These are phyloP conservation scores for Didymella glomerata DNA, from an alignment of 2,329 filamentous ascomycete species.

Conservation along the genomic window DNA sequence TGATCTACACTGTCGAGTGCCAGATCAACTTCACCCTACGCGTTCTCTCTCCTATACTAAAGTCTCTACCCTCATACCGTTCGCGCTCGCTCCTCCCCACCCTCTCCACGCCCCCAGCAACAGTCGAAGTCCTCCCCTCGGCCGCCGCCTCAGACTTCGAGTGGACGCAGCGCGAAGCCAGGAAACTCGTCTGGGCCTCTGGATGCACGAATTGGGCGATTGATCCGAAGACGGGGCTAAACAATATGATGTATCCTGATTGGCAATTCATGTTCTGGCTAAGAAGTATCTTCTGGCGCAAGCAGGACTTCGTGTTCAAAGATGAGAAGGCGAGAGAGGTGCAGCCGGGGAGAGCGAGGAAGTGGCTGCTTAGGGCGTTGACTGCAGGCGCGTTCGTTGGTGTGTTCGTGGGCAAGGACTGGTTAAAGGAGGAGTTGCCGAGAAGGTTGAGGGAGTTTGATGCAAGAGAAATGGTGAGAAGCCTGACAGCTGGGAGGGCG, in stretches of 20 bases:
- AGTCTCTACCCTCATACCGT: slow-evolving; percentile 39
- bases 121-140: slow-evolving; percentile 50
- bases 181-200: slow-evolving; percentile 58
- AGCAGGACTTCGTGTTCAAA: slow-evolving; percentile 51
- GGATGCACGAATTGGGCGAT: slow-evolving; percentile 64
- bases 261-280: slow-evolving; percentile 62
- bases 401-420: slow-evolving; percentile 27
- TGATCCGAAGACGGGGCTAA: slow-evolving; percentile 57
- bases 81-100: slow-evolving; percentile 33
- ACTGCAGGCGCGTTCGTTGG: slow-evolving; percentile 24
- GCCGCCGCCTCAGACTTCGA: slow-evolving; percentile 49
- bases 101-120: slow-evolving; percentile 30
- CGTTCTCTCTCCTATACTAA: slow-evolving; percentile 55
- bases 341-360: slow-evolving; percentile 22
- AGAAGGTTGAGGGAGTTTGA: slow-evolving; percentile 22
- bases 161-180: slow-evolving; percentile 55
- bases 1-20: slow-evolving; percentile 62
- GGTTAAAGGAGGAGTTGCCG: slow-evolving; percentile 26
- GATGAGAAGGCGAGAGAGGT: slow-evolving; percentile 35
- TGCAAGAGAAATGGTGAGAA: slow-evolving; percentile 13
- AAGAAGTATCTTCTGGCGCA: slow-evolving; percentile 57
- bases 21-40: slow-evolving; percentile 60
- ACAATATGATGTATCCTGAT: slow-evolving; percentile 63
- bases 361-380: slow-evolving; percentile 19
- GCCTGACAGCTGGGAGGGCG: slow-evolving; percentile 5